A percentile compares a stretch with the other conserved stretches of the same genome.
Conservation (phyloP, 2,329 filamentous ascomycete species). For the Colletotrichum sp. region DNA sequence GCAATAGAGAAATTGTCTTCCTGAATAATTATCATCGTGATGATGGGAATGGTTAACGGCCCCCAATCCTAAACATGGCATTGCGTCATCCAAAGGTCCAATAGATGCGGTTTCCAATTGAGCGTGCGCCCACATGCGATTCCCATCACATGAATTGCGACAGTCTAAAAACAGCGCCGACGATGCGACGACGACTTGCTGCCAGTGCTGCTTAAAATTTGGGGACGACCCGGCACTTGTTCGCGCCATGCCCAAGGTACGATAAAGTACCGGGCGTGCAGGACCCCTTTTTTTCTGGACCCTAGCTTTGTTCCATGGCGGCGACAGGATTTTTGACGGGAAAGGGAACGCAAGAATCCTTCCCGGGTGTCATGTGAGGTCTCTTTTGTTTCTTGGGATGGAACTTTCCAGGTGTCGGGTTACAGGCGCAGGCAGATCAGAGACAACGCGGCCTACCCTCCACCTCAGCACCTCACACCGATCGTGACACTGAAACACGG, state of each 20-base stretch:
- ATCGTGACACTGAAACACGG: neutral
- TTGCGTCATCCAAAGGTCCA: neutral
- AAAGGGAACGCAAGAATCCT: neutral
- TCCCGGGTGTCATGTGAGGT: neutral
- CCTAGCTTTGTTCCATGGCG: neutral
- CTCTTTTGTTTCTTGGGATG: neutral
- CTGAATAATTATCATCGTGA: neutral
- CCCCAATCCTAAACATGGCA: neutral
- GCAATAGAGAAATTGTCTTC: accelerated
- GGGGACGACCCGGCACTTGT: neutral
- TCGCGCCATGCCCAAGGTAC: neutral
- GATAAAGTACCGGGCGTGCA: neutral
- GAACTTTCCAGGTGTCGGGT: neutral
- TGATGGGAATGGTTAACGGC: neutral
- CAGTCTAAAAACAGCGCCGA: neutral
- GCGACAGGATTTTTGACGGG: neutral
- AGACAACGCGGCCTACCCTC: neutral
- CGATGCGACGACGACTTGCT: neutral
- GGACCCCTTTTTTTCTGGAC: neutral
- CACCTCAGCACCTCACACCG: neutral
- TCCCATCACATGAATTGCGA: neutral
- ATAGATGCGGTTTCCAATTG: neutral
- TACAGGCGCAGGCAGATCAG: neutral
- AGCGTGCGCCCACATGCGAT: neutral
- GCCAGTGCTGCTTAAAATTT: constrained; percentile 6